Conservation (phyloP, 176 grass and related monocot species). For the Calamus simplicifolius region DNA sequence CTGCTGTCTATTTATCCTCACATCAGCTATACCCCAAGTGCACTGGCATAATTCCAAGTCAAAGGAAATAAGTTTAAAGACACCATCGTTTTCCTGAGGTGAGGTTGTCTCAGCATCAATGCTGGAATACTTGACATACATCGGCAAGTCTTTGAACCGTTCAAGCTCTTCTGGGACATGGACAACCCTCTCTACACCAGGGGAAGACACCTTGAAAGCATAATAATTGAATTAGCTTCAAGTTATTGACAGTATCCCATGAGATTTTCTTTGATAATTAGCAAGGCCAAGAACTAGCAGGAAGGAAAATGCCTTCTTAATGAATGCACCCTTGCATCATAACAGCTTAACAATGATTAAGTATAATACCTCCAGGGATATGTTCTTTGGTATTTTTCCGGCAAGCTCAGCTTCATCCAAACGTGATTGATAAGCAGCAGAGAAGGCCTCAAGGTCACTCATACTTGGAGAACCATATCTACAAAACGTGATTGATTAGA, state of each 20-base stretch:
- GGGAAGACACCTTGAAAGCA: slow-evolving; percentile 75
- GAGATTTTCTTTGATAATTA: slow-evolving; percentile 1
- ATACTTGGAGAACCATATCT: slow-evolving; percentile 97
- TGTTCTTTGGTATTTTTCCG: slow-evolving; percentile 58
- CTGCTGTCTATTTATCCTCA: slow-evolving; percentile 80
- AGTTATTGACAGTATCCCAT: slow-evolving; percentile 6
- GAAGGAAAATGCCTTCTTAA: background rate
- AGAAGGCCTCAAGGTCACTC: slow-evolving; percentile 81
- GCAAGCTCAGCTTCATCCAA: slow-evolving; percentile 63
- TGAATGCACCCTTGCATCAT: background rate
- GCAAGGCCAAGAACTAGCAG: background rate
- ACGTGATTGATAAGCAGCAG: slow-evolving; percentile 56
- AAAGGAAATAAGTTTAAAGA: slow-evolving; percentile 69
- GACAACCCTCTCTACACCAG: slow-evolving; percentile 69
- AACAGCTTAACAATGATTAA: background rate
- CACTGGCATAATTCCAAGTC: slow-evolving; percentile 64
- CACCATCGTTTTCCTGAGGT: slow-evolving; percentile 41
- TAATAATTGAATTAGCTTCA: slow-evolving; percentile 3
- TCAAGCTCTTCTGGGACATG: slow-evolving; percentile 74
- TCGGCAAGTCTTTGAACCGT: slow-evolving; percentile 75
- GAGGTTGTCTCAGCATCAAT: slow-evolving; percentile 10
- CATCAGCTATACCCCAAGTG: slow-evolving; percentile 80
- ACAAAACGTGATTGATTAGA: slow-evolving; percentile 26
- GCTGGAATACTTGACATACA: slow-evolving; percentile 70
- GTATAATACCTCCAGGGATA: slow-evolving; percentile 69